Conservation (phyloP, 495 filamentous ascomycete species). For the Letharia columbiana region DNA sequence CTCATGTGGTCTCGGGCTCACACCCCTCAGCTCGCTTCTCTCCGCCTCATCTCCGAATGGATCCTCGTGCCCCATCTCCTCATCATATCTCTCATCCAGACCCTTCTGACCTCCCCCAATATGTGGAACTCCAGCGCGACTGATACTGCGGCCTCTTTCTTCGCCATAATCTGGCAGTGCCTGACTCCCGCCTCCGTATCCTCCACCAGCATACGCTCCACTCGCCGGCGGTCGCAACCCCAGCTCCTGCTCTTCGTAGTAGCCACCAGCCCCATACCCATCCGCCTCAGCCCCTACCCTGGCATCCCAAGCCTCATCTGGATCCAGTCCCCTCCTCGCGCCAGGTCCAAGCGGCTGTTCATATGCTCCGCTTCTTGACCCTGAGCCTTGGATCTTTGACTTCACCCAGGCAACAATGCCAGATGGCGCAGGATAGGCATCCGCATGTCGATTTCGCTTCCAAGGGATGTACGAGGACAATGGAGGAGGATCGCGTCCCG, state of each 20-base stretch:
- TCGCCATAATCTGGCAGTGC: constrained; percentile 27
- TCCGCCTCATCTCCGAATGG: constrained; percentile 52
- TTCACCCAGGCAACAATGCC: constrained; percentile 51
- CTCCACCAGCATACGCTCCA: constrained; percentile 26
- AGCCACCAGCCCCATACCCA: constrained; percentile 40
- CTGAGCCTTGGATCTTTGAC: constrained; percentile 41
- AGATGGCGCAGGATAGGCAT: constrained; percentile 44
- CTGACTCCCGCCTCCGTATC: constrained; percentile 27
- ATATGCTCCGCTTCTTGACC: constrained; percentile 50
- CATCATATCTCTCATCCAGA: constrained; percentile 39
- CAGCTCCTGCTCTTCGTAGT: constrained; percentile 59
- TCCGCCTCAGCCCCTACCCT: constrained; percentile 55
- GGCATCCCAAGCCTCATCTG: constrained; percentile 67
- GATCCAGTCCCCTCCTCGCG: constrained; percentile 44
- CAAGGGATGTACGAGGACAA: constrained; percentile 55
- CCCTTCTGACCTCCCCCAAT: constrained; percentile 31
- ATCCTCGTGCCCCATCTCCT: constrained; percentile 39
- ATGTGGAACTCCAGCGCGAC: constrained; percentile 28
- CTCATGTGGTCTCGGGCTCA: constrained; percentile 48
- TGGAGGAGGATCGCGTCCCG: constrained; percentile 56
- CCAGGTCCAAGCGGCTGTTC: constrained; percentile 41
- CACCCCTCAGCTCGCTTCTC: constrained; percentile 46
- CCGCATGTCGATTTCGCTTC: constrained; percentile 32
- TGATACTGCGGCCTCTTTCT: constrained; percentile 31
- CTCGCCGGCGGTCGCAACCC: constrained; percentile 32